Evolutionary conservation across 2,329 filamentous ascomycete genomes (phyloP).

Genomic region (Arthroderma sp.): DNA sequence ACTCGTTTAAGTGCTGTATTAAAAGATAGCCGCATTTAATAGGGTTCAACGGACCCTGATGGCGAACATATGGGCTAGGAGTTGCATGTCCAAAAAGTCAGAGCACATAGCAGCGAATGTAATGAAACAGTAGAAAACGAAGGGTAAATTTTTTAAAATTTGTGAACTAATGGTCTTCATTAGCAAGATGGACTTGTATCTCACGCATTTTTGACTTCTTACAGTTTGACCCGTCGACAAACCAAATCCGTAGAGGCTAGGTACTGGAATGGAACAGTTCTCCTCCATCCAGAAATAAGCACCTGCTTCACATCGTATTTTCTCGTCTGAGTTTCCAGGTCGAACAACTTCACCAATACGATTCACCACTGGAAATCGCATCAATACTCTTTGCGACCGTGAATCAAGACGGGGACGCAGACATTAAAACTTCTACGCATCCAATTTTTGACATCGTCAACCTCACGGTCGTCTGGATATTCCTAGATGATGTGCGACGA

Average conservation of each 20-base stretch:
- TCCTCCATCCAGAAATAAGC: conserved; percentile 7
- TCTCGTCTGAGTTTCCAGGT: conserved; percentile 7
- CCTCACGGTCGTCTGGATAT: conserved; percentile 3
- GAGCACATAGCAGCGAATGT: conserved; percentile 5
- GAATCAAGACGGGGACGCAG: conserved; percentile 9
- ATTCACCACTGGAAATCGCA: conserved; percentile 5
- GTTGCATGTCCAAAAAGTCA: conserved; percentile 5
- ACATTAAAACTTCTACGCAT: conserved; percentile 11
- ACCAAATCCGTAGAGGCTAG: conserved; percentile 9
- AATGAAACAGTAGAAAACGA: conserved; percentile 2
- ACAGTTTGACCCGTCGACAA: conserved; percentile 16
- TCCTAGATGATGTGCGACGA: conserved; percentile 9
- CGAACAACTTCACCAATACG: conserved; percentile 1
- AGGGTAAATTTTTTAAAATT: conserved; percentile 5
- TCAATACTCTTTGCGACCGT: conserved; percentile 1
- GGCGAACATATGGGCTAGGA: too few species aligned
- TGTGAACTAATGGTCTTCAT: not conserved
- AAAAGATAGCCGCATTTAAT: conserved; percentile 18
- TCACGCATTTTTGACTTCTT: not conserved
- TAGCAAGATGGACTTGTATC: not conserved
- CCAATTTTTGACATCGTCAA: conserved; percentile 8
- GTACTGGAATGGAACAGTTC: conserved; percentile 11
- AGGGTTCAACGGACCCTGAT: too few species aligned
- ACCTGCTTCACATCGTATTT: conserved; percentile 10
- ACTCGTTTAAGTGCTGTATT: conserved; percentile 16